A percentile compares a stretch with the other conserved stretches of the same genome.
phyloP scores from a whole-genome alignment of 2,329 filamentous ascomycete species.

The Venturia oleaginea region DNA sequence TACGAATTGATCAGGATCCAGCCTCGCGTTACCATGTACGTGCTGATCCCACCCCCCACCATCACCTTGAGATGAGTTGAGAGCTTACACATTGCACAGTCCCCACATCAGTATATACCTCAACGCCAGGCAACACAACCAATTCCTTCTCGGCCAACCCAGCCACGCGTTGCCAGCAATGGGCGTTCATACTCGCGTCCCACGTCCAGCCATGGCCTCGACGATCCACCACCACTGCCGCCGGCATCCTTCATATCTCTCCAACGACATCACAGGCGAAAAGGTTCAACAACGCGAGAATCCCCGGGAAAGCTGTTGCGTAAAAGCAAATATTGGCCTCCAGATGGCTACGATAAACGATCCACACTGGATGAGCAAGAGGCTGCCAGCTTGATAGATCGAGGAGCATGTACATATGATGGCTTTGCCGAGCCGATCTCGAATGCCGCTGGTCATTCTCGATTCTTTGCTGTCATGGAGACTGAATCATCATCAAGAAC shows the following conservation, averaged over 20 bases:
- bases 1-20: constrained; percentile 2
- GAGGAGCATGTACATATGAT: constrained; percentile 31
- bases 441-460: constrained; percentile 28
- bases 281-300: not conserved
- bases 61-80: not conserved
- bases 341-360: constrained; percentile 27
- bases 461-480: constrained; percentile 33
- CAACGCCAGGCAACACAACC: constrained; percentile 5
- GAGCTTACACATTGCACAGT: not conserved
- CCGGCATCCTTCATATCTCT: constrained; percentile 10
- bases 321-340: constrained; percentile 26
- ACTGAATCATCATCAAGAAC: constrained; percentile 29
- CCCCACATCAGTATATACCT: not conserved
- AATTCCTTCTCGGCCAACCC: constrained; percentile 8
- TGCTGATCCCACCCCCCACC: not conserved
- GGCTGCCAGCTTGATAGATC: constrained; percentile 30
- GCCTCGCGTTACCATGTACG: constrained; percentile 6
- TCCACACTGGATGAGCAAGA: constrained; percentile 24
- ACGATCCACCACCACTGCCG: not conserved
- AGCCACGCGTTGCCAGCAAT: constrained; percentile 3
- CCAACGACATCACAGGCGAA: constrained; percentile 9
- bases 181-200: constrained; percentile 10
- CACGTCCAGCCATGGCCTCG: not conserved
- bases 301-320: not conserved
- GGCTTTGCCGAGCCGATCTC: constrained; percentile 30